phyloP scores from a whole-genome alignment of 116 monocot species.

The Dioscorea cayenensis region DNA sequence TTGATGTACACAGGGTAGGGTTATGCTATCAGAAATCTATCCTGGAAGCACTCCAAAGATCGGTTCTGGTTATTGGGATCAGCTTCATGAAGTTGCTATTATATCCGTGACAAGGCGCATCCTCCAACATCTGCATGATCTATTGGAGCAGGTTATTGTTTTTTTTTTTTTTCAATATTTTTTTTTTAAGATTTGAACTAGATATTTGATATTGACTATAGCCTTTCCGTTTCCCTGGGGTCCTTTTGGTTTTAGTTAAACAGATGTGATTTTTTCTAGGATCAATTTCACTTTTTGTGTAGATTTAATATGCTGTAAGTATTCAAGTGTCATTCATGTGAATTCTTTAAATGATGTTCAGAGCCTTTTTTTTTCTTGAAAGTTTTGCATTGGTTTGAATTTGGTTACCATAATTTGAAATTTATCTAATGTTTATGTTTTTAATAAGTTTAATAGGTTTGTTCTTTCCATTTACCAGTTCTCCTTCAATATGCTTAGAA shows the following conservation, averaged over 20 bases:
- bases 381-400: too few relatives aligned
- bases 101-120: constrained; percentile 55
- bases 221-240: background rate
- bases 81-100: constrained; percentile 71
- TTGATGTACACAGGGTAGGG: constrained; percentile 42
- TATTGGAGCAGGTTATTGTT: constrained; percentile 72
- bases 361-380: too few relatives aligned
- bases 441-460: too few relatives aligned
- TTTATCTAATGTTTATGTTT: too few relatives aligned
- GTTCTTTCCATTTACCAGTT: too few relatives aligned
- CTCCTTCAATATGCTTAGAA: background rate
- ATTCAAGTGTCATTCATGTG: too few relatives aligned
- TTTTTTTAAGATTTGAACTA: background rate
- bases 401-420: too few relatives aligned
- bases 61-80: constrained; percentile 72
- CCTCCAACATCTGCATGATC: constrained; percentile 66
- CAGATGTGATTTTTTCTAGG: too few relatives aligned
- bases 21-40: constrained; percentile 75
- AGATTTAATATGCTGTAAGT: too few relatives aligned
- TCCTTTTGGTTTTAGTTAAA: background rate
- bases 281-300: too few relatives aligned
- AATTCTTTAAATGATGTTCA: too few relatives aligned
- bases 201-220: background rate
- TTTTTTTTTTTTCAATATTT: background rate
- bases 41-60: constrained; percentile 62